phyloP scores from a whole-genome alignment of 306 rosid species.

The Albizia julibrissin region DNA sequence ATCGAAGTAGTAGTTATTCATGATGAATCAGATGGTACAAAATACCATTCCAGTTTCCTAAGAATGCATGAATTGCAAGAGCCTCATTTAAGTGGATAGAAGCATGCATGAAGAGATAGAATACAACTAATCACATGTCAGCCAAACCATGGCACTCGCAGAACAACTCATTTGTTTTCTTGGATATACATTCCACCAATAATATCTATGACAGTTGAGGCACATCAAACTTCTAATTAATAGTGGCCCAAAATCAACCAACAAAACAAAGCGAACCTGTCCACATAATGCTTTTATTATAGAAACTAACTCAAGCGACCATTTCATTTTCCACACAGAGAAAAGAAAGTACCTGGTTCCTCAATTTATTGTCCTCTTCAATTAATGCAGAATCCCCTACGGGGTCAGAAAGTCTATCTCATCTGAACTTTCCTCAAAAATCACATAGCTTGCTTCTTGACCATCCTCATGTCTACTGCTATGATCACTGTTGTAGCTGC shows the following conservation, averaged over 20 bases:
- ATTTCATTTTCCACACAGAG: slow-evolving; percentile 5
- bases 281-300: slow-evolving; percentile 7
- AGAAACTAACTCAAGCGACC: slow-evolving; percentile 20
- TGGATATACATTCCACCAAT: slow-evolving; percentile 11
- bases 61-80: neutral
- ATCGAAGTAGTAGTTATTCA: slow-evolving; percentile 4
- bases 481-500: slow-evolving; percentile 91
- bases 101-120: slow-evolving; percentile 13
- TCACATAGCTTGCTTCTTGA: slow-evolving; percentile 55
- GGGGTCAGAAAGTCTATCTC: slow-evolving; percentile 66
- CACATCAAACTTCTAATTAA: slow-evolving; percentile 9
- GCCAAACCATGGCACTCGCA: slow-evolving; percentile 6
- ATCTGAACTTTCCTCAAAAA: slow-evolving; percentile 87
- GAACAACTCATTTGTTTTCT: slow-evolving; percentile 9
- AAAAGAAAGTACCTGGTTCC: slow-evolving; percentile 53
- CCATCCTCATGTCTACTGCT: slow-evolving; percentile 98
- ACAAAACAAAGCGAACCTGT: slow-evolving; percentile 21
- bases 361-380: slow-evolving; percentile 39
- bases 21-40: neutral
- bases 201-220: neutral
- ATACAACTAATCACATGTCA: slow-evolving; percentile 15
- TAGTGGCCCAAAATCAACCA: slow-evolving; percentile 7
- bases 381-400: slow-evolving; percentile 45
- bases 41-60: slow-evolving; percentile 9
- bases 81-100: neutral